Evolutionary conservation across 23 red algal genomes (phyloP).

Genomic region (Gracilaria vermiculophylla): DNA sequence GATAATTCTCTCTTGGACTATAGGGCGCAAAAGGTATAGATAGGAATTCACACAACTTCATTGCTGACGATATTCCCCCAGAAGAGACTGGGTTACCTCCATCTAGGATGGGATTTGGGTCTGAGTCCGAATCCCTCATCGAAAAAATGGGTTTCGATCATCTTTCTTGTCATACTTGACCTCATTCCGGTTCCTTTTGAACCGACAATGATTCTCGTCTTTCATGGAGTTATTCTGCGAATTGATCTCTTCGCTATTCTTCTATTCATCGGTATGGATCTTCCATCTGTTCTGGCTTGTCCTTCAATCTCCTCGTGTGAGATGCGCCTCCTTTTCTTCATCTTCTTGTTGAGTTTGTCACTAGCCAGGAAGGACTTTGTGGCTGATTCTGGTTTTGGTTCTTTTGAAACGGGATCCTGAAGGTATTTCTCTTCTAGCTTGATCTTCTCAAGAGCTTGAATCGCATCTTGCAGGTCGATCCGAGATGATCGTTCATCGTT

Average conservation of each 20-base stretch:
- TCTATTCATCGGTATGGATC: too few species aligned
- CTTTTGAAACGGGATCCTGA: neutral
- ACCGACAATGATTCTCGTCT: neutral
- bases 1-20: neutral
- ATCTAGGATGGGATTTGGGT: slow-evolving; percentile 37
- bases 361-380: neutral
- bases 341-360: neutral
- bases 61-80: neutral
- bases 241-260: too few species aligned
- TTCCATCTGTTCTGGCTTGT: too few species aligned
- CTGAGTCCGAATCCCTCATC: neutral
- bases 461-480: neutral
- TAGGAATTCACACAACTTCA: slow-evolving; percentile 2
- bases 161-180: neutral
- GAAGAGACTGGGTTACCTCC: neutral
- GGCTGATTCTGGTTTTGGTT: neutral
- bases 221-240: neutral
- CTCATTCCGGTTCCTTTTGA: too few species aligned
- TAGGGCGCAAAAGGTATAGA: neutral
- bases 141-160: neutral
- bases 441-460: neutral
- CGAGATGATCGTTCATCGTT: neutral
- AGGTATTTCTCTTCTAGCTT: neutral
- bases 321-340: too few species aligned
- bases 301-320: too few species aligned